Conservation (phyloP, 2,329 filamentous ascomycete species). For the Colletotrichum sp. region DNA sequence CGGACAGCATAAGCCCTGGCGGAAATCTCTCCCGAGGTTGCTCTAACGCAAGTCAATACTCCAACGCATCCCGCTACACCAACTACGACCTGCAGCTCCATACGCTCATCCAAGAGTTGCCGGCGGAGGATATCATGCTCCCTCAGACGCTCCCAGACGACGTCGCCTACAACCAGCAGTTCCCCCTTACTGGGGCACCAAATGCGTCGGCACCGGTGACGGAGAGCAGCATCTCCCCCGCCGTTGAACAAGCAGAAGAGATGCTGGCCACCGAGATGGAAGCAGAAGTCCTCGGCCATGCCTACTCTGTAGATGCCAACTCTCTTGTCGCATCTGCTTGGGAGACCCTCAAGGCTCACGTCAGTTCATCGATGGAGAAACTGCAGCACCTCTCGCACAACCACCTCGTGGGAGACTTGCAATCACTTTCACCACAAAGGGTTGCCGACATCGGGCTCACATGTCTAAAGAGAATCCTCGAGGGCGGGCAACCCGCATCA, state of each 20-base stretch:
- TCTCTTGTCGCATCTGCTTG: conserved; percentile 47
- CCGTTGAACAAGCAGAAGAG: conserved; percentile 31
- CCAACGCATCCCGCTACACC: conserved; percentile 27
- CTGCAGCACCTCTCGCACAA: conserved; percentile 44
- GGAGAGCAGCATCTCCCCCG: conserved; percentile 36
- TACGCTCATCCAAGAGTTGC: conserved; percentile 43
- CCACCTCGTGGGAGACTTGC: conserved; percentile 44
- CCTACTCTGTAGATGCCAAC: conserved; percentile 34
- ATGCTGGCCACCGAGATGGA: background rate
- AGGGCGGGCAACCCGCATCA: conserved; percentile 38
- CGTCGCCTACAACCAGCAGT: conserved; percentile 35
- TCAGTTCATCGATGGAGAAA: conserved; percentile 48
- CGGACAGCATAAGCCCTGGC: conserved; percentile 38
- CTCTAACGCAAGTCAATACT: conserved; percentile 25
- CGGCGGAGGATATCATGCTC: conserved; percentile 43
- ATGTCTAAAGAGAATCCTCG: conserved; percentile 42
- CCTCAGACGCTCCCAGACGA: conserved; percentile 28
- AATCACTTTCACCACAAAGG: conserved; percentile 37
- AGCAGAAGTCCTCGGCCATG: conserved; percentile 9
- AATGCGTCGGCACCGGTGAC: conserved; percentile 36
- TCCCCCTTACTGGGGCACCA: conserved; percentile 39
- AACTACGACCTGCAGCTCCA: conserved; percentile 22
- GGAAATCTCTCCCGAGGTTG: conserved; percentile 29
- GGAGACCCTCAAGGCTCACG: conserved; percentile 50
- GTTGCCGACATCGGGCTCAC: conserved; percentile 47